Base-by-base conservation (phyloP, 2,329 filamentous ascomycete species). In the Arthrobotrys megalospora region DNA sequence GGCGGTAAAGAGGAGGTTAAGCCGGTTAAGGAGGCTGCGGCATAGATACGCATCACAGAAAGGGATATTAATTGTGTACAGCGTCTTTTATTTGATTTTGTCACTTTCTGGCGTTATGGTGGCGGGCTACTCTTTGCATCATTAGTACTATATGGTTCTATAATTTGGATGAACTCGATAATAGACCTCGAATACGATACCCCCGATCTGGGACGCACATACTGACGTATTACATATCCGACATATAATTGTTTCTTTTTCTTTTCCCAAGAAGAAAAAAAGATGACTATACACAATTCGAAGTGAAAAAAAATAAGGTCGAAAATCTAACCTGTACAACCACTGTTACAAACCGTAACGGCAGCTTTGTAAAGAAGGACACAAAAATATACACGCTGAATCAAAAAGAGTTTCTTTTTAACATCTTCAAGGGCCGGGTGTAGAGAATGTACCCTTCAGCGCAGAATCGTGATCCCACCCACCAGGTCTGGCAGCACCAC, bases 391-490 rank as follows among this genome's bases (percentile, higher is more conserved):
- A 66, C 70, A 75, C 70, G 70, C 70, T 75, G 41, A 68, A 64
- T 64, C 55, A 65, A 58, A 58, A 47, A 64, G 24, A 16, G 19
- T 28, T 12, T 28, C 24, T 12, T 34, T 45, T 34, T 43, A 58
- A 19, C 16, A 19, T 47, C 11, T 48, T 72, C 50, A 64, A 48
- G 62, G 66, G n/a, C 50, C 96, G 96, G 48, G 96, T 96, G 94
- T 89, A 83, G 97, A 89, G 81, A 98, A 87, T 85, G 92, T 91
- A 82, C 95, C 96, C 86, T 95, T 90, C 84, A 90, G 89, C 83
- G 86, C 88, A 76, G 93, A 87, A 84, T 93, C 88, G 80, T 92
- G 92, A 80, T 89, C 87, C 95, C 94, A 97, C 19, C 96, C 96
- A 84, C 96, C 96, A 80, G 93, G 94, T 83, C 94, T 87, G 52